phyloP scores from a whole-genome alignment of 2,329 filamentous ascomycete species.

The Alternaria atra region DNA sequence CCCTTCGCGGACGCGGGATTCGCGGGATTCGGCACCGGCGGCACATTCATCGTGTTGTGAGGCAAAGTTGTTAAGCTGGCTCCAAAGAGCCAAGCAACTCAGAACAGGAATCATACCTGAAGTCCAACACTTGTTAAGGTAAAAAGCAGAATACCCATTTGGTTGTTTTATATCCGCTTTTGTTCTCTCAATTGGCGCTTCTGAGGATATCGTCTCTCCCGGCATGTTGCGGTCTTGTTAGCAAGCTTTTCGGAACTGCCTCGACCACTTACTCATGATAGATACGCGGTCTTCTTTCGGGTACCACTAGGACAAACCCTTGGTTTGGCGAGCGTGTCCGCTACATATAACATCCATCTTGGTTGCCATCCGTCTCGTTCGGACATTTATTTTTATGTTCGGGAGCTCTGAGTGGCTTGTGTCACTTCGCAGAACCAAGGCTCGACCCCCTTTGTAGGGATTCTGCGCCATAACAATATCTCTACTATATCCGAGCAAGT shows the following conservation, averaged over 20 bases:
- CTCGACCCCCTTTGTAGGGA: no score
- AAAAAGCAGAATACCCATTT: not conserved
- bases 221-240: not conserved
- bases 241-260: not conserved
- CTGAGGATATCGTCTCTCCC: not conserved
- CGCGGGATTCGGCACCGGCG: not conserved
- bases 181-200: not conserved
- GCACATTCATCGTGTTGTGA: not conserved
- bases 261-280: not conserved
- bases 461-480: no score
- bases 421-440: no score
- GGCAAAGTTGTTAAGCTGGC: not conserved
- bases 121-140: not conserved
- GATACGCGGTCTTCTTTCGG: not conserved
- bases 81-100: not conserved
- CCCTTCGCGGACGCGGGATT: not conserved
- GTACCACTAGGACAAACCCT: not conserved
- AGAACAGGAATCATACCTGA: not conserved
- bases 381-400: not conserved
- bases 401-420: not conserved
- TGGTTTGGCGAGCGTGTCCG: not conserved
- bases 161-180: not conserved
- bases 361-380: not conserved
- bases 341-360: not conserved
- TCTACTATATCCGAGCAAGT: no score